Conservation (phyloP, 2,329 filamentous ascomycete species). For the Aureobasidium sp. region DNA sequence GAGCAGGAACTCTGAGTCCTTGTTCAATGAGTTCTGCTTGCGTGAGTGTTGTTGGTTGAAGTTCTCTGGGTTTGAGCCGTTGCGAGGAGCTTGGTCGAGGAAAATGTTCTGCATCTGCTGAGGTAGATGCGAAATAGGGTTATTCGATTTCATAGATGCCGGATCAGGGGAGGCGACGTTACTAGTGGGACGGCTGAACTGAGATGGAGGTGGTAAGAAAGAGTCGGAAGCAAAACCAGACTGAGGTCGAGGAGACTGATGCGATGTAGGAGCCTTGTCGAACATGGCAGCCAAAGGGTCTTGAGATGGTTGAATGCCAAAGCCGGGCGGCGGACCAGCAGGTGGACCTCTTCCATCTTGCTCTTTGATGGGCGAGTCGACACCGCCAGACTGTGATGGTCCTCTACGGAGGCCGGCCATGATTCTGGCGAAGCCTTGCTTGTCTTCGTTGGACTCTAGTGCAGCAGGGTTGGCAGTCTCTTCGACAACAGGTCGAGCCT, state of each 20-base stretch:
- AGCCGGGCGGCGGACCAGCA: background rate
- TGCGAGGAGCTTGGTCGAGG: conserved; percentile 11
- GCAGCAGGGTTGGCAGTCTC: conserved; percentile 11
- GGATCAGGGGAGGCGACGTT: conserved; percentile 9
- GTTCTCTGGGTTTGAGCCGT: conserved; percentile 8
- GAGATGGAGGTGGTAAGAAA: conserved; percentile 5
- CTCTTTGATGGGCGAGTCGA: conserved; percentile 6
- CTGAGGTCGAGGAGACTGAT: conserved; percentile 6
- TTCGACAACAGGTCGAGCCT: conserved; percentile 16
- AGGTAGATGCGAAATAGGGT: conserved; percentile 5
- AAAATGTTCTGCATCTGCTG: conserved; percentile 9
- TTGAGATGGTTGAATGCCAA: background rate
- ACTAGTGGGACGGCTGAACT: conserved; percentile 1
- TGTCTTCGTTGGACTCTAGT: conserved; percentile 53
- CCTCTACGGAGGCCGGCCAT: conserved; percentile 67
- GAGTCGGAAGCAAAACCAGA: conserved; percentile 2
- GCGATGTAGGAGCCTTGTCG: conserved; percentile 5
- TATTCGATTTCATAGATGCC: background rate
- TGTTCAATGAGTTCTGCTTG: conserved; percentile 38
- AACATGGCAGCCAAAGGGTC: conserved; percentile 11
- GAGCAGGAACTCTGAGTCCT: conserved; percentile 75
- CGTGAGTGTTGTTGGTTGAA: conserved; percentile 29
- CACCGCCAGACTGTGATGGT: conserved; percentile 23
- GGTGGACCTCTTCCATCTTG: conserved; percentile 12
- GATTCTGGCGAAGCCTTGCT: conserved; percentile 76